Evolutionary conservation across 164 flowering plant genomes (phyloP), one percentile per base, ranked within the genome.

Genomic region (grape (Vitis vinifera)): DNA sequence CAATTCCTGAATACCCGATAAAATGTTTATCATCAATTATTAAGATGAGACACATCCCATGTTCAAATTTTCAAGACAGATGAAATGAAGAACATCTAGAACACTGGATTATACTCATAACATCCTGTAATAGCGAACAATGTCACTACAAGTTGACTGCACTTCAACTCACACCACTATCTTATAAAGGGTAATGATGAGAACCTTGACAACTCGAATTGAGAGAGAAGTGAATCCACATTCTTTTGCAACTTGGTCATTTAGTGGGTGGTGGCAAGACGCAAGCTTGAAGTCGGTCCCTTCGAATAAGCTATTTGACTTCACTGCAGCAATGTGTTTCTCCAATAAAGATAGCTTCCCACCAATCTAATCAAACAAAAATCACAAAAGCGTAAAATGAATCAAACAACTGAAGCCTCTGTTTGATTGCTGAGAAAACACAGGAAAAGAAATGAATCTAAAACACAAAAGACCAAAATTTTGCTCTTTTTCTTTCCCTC

Each of bases 281-380:
- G 96, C 99, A n/a, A 92, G 94, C 89, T 95, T 91, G 85, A 95
- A 95, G 68, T 95, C 98, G 3, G 97, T 92, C n/a, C 97, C 98
- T 59, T 89, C 85, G 71, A 95, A 95, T 72, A 89, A 79, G 51
- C 61, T 8, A 69, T 83, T 82, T 12, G 63, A 77, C 78, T 84
- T 84, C 51, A 88, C 76, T 0, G 82, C 88, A 44, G 74, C 89
- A 72, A 95, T 89, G 77, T 95, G 99, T 59, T 82, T 76, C 77
- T 89, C 79, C 81, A 95, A 71, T 1, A 85, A 76, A 6, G 82
- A 74, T 55, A 91, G 70, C 75, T 77, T 83, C 68, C 98, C 98
- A 66, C 99, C 97, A 74, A 95, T 88, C 98, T 94, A 59, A 68
- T 17, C 67, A 65, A 49, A 65, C 48, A 31, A 29, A 16, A 67